Conservation (phyloP, 2,329 filamentous ascomycete genomes). For the Aplosporella prunicola region DNA sequence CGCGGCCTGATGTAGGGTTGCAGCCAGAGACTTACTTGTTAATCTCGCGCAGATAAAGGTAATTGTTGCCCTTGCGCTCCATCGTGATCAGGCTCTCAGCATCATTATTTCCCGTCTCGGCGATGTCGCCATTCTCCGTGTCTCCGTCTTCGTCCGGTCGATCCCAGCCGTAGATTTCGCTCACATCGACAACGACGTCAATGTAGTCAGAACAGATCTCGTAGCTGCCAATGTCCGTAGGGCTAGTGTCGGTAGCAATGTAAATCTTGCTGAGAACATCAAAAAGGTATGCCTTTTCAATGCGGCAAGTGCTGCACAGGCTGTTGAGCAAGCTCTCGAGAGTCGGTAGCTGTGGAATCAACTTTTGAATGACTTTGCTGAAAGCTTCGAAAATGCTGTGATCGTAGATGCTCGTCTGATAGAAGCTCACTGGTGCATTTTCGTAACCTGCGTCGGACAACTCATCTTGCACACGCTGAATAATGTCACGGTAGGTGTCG, state of each 20-base stretch:
- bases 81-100: conserved; percentile 55
- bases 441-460: conserved; percentile 88
- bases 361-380: conserved; percentile 94
- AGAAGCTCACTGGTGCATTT: conserved; percentile 87
- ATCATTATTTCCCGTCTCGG: conserved; percentile 39
- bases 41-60: conserved; percentile 56
- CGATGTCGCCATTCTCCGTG: conserved; percentile 13
- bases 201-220: conserved; percentile 99
- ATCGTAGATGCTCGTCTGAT: conserved; percentile 96
- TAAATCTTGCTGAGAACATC: conserved; percentile 98
- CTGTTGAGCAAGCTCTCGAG: conserved; percentile 92
- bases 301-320: conserved; percentile 83
- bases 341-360: conserved; percentile 86
- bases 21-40: conserved; percentile 45
- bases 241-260: conserved; percentile 88
- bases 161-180: conserved; percentile 83
- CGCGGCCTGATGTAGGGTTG: background rate
- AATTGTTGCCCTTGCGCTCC: conserved; percentile 49
- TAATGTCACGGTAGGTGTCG: conserved; percentile 93
- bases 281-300: conserved; percentile 97
- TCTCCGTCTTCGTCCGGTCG: conserved; percentile 28
- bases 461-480: conserved; percentile 92
- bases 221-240: conserved; percentile 90
- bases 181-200: conserved; percentile 94
- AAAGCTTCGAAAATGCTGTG: conserved; percentile 98